These are phyloP conservation scores for Handroanthus guayacan DNA, from an alignment of 257 asterid genomes.

Conservation along the genomic window DNA sequence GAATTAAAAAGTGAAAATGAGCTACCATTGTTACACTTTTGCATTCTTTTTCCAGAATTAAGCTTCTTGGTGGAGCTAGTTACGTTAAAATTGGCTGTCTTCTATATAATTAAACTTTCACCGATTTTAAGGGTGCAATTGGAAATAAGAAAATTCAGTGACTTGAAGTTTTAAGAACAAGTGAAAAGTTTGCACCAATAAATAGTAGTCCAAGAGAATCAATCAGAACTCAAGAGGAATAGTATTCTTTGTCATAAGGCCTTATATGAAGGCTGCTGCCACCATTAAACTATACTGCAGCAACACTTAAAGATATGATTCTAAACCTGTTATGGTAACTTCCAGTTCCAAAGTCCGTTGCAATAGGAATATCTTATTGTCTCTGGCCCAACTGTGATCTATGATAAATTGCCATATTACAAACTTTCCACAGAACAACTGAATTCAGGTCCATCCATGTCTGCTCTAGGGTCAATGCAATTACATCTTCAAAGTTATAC, in stretches of 20 bases:
- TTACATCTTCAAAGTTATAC: constrained; percentile 30
- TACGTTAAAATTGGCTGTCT: background rate
- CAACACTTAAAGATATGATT: background rate
- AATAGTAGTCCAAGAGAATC: constrained; percentile 10
- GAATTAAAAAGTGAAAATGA: background rate
- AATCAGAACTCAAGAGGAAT: background rate
- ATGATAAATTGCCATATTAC: background rate
- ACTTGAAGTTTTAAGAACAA: background rate
- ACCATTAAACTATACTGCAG: background rate
- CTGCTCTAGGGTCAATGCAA: background rate
- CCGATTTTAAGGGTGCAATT: background rate
- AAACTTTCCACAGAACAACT: background rate
- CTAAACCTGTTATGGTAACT: background rate
- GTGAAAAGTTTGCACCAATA: background rate
- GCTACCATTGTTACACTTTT: background rate
- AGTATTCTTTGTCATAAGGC: background rate
- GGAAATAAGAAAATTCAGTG: background rate
- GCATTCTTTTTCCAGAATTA: background rate
- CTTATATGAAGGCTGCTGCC: background rate
- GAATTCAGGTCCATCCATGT: constrained; percentile 12
- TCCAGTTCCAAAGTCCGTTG: constrained; percentile 19
- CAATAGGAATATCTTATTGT: constrained; percentile 18
- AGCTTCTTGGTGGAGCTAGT: constrained; percentile 22
- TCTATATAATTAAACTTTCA: background rate
- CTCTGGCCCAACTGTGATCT: background rate